phyloP scores from a whole-genome alignment of 495 filamentous ascomycete species.

The Bryoglossum gracile region DNA sequence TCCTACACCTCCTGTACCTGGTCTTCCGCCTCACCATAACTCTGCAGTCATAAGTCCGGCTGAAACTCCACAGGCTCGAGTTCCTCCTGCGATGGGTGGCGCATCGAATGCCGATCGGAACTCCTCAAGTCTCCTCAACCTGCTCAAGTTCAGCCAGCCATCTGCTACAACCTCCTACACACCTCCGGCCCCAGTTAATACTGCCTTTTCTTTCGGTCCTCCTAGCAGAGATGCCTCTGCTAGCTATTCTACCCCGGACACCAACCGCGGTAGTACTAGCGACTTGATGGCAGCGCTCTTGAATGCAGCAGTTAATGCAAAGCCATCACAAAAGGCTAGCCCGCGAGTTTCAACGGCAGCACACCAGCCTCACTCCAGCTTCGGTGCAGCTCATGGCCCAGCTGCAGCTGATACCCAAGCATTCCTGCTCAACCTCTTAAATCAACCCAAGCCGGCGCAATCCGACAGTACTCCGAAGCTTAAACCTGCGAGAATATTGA shows the following conservation, averaged over 20 bases:
- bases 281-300: conserved; percentile 48
- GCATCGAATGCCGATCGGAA: conserved; percentile 47
- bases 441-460: conserved; percentile 47
- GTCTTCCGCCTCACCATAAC: conserved; percentile 37
- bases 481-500: conserved; percentile 14
- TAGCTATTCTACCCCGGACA: conserved; percentile 9
- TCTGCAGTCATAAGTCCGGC: conserved; percentile 45
- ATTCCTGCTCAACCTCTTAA: conserved; percentile 45
- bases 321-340: conserved; percentile 9
- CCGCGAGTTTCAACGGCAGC: conserved; percentile 4
- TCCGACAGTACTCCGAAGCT: conserved; percentile 30
- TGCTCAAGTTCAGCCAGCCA: conserved; percentile 76
- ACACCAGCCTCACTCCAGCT: conserved; percentile 5
- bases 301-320: conserved; percentile 22
- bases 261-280: not conserved
- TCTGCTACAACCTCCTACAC: conserved; percentile 23
- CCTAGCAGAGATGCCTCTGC: conserved; percentile 17
- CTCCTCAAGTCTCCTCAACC: conserved; percentile 69
- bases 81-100: conserved; percentile 25
- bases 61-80: conserved; percentile 33
- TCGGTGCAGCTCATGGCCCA: conserved; percentile 25
- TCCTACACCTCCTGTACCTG: conserved; percentile 35
- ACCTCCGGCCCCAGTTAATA: conserved; percentile 15
- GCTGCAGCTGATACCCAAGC: conserved; percentile 42
- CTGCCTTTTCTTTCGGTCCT: conserved; percentile 13